A percentile compares a stretch with the other conserved stretches of the same genome.
These are phyloP conservation scores for Colletotrichum camelliae DNA, from an alignment of 2,329 filamentous ascomycete genomes.

Conservation along the genomic window DNA sequence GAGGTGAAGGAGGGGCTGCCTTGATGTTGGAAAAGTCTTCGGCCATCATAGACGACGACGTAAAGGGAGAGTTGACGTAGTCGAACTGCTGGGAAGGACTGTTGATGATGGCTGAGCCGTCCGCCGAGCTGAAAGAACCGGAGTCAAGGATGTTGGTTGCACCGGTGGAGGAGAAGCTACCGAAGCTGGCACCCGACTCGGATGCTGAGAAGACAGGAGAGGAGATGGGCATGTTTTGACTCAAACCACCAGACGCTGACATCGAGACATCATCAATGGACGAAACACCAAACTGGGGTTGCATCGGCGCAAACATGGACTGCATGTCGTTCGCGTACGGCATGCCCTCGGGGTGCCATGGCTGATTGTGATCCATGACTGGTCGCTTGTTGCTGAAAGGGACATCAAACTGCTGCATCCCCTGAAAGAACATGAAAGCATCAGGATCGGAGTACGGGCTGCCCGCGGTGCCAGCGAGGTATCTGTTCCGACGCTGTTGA, in stretches of 20 bases:
- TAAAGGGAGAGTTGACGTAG: constrained; percentile 5
- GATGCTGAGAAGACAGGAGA: constrained; percentile 5
- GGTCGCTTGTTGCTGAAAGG: constrained; percentile 5
- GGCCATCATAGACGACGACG: neutral
- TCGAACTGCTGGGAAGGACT: constrained; percentile 5
- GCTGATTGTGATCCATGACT: constrained; percentile 6
- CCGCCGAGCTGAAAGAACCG: constrained; percentile 7
- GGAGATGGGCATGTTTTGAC: neutral
- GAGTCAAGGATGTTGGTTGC: constrained; percentile 2
- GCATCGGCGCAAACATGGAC: constrained; percentile 19
- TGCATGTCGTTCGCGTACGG: constrained; percentile 7
- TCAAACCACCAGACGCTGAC: neutral
- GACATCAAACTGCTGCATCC: constrained; percentile 1
- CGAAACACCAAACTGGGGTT: neutral
- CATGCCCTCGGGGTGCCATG: neutral
- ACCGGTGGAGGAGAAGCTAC: constrained; percentile 20
- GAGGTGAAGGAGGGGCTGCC: neutral
- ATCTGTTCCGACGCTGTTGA: constrained; percentile 22
- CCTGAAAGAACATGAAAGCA: constrained; percentile 3
- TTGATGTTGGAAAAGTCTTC: neutral
- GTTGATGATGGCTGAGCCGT: neutral
- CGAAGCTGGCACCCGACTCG: constrained; percentile 5
- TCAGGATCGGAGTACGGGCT: constrained; percentile 20
- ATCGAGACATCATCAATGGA: constrained; percentile 1
- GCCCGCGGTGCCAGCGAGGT: constrained; percentile 21